Base-by-base conservation (phyloP, 306 rosid genomes). In the Acacia crassicarpa region DNA sequence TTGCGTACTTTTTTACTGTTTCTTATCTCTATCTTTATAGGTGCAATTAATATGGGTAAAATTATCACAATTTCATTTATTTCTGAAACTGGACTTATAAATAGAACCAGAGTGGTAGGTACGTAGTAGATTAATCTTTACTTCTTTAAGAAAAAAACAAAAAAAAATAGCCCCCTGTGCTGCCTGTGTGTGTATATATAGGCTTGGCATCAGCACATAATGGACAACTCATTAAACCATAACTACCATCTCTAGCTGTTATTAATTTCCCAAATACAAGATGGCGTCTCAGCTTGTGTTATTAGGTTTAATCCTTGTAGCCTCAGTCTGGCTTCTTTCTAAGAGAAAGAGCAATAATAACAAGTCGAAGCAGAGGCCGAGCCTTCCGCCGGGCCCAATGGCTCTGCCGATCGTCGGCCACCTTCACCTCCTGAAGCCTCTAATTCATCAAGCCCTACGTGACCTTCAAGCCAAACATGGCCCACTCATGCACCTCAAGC, bases 321-420 rank as follows among this genome's bases (percentile, higher is more conserved):
- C 68, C 1, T 22, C 72, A 8, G 72, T 9, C 54, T 33, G 33
- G 33, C 48, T 78, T 63, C 35, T 87, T 16, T 63, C 2, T 0
- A 78, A 66, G 30, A 80, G 66, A 48, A 80, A 22, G 62, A 56
- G 49, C 0, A 70, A 48, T 48, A 13, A 14, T 48, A 48, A 44
- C 0, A 70, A 56, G 20, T n/a, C 78, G 53, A 23, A 44, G 19
- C 12, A 16, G 15, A 1, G 43, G 13, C 56, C 51, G 6, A 51
- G 11, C 4, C 22, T 66, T 45, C 92, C 89, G 13, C 91, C 91
- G 49, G 75, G 92, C 62, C 92, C 92, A 27, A 54, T 77, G 5
- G 43, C 83, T 9, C 25, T 67, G 77, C 82, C 91, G 78, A 13
- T 88, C 32, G 30, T 88, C 1, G 89, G 88, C 9, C 89, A 88